Conservation (phyloP, 2,329 filamentous ascomycete genomes). For the Coniosporium uncinatum region DNA sequence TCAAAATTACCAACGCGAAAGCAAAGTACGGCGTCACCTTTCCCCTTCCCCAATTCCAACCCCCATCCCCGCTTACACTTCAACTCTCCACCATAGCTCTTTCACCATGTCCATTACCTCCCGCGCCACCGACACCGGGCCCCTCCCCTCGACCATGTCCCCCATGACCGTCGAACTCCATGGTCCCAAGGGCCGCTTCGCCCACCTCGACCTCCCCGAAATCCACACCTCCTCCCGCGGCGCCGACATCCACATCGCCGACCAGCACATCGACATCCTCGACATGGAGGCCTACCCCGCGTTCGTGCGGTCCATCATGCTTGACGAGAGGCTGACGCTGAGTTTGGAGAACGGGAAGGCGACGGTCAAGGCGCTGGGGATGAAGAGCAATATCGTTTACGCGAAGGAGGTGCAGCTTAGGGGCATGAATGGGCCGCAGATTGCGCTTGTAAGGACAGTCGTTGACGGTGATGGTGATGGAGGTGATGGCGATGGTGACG, state of each 20-base stretch:
- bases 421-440: conserved; percentile 9
- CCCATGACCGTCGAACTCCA: conserved; percentile 8
- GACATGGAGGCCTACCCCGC: conserved; percentile 8
- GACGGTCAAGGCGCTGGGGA: conserved; percentile 8
- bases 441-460: conserved; percentile 5
- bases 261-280: conserved; percentile 7
- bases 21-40: background rate
- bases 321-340: conserved; percentile 8
- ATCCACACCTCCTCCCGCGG: conserved; percentile 6
- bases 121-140: conserved; percentile 6
- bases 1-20: conserved; percentile 6
- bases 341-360: conserved; percentile 8
- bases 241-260: conserved; percentile 4
- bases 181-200: conserved; percentile 8
- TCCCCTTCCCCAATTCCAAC: background rate
- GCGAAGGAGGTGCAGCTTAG: conserved; percentile 5
- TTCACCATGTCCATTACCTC: conserved; percentile 8
- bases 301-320: conserved; percentile 6
- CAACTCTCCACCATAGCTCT: background rate
- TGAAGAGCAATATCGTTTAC: conserved; percentile 9
- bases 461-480: background rate
- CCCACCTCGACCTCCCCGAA: conserved; percentile 6
- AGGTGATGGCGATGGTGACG: no score
- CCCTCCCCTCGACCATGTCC: conserved; percentile 6
- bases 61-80: conserved; percentile 1